These are phyloP conservation scores for Harrya chromipes DNA, from an alignment of 768 basidiomycete genomes.

Conservation along the genomic window DNA sequence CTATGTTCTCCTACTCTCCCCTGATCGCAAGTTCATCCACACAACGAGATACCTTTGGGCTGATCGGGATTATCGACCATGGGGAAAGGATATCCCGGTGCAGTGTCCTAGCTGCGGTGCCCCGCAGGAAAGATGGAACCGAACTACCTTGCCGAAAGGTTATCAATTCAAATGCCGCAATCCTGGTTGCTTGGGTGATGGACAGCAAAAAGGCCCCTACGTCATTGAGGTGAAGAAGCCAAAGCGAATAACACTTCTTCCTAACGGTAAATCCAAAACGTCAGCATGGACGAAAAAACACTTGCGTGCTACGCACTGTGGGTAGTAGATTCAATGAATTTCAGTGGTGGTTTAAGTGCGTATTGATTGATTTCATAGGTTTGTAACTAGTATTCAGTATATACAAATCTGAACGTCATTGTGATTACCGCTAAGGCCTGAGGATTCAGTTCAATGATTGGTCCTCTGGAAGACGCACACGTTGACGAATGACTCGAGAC, in stretches of 20 bases:
- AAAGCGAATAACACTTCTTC: not conserved
- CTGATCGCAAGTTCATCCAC: not conserved
- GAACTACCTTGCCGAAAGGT: too few relatives aligned
- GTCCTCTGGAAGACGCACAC: too few relatives aligned
- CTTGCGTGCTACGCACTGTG: not conserved
- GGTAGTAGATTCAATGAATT: too few relatives aligned
- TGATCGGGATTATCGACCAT: not conserved
- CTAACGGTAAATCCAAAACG: not conserved
- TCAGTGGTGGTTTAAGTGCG: too few relatives aligned
- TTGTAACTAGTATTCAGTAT: too few relatives aligned
- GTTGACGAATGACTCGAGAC: too few relatives aligned
- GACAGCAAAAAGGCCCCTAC: not conserved
- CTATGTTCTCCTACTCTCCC: not conserved
- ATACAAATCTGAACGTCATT: too few relatives aligned
- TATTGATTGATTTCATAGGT: too few relatives aligned
- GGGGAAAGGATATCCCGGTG: not conserved
- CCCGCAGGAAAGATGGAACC: not conserved
- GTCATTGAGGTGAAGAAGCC: not conserved
- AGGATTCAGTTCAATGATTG: too few relatives aligned
- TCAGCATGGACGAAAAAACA: not conserved
- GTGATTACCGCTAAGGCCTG: too few relatives aligned
- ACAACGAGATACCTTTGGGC: not conserved
- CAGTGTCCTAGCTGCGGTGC: not conserved
- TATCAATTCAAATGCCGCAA: not conserved
- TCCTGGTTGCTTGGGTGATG: not conserved